Evolutionary conservation across 2,329 filamentous ascomycete genomes (phyloP), one percentile per base, ranked within the genome.

Genomic region (Talaromyces sp.): DNA sequence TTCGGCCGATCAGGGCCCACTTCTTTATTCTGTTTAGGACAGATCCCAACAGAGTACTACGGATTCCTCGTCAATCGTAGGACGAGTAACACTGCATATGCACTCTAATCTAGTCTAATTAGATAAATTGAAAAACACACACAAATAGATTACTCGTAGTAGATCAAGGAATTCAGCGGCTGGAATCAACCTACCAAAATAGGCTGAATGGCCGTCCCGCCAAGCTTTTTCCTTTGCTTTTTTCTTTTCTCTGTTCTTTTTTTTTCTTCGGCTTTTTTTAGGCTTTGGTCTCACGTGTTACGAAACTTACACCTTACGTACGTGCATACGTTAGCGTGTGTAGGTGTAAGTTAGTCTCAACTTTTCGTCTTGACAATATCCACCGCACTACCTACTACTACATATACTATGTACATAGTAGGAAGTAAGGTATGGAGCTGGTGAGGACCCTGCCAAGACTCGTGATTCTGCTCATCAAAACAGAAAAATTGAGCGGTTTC

Each of bases 151-250:
- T 31, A 31, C 27, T 31, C 7, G 13, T 39, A 4, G 8, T n/a
- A 31, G 13, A 52, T 14, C 27, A 33, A 52, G 4, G 14, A 33
- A 19, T 35, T 19, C 8, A 8, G 27, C 31, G 50, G 50, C 50
- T 37, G 50, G 24, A 19, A 54, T 24, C n/a, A 22, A 22, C 33
- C 52, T 35, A 8, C 50, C 50, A 22, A 37, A 56, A 22, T 56
- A 56, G 52, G 33, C 33, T 56, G 52, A 56, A 22, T 37, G 52
- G 22, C 52, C 52, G 52, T n/a, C 31, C 50, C 52, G 52, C 52
- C 52, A 39, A 56, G 52, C 33, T 22, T 39, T 37, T 50, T 31
- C 24, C 22, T 31, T 31, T 50, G 22, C 49, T 54, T 27, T 19
- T 52, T 19, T 54, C 47, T 33, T 33, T 22, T 22, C 22, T 22